Base-by-base conservation (phyloP, 1,284 basidiomycete species). In the Volvariella surrecta region DNA sequence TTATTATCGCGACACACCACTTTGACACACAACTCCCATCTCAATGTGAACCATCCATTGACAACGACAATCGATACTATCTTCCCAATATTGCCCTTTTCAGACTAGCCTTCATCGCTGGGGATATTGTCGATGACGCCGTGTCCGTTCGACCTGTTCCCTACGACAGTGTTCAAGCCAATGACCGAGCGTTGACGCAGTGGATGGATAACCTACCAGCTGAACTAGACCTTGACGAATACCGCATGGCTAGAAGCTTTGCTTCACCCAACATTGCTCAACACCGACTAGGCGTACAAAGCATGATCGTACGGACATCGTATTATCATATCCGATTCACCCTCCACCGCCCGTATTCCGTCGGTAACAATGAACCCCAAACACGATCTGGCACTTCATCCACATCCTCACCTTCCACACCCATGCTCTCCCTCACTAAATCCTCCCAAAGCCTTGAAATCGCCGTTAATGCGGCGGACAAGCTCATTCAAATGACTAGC, bases 311-410 rank as follows among this genome's bases (percentile, higher is more conserved):
- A 50, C 76, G 82, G 45, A 77, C 77, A 8, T 78, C 79, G 41
- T 85, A 78, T 59, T 76, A 82, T 54, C 84, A 88, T 59, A 84
- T 88, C 52, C 81, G 85, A 38, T 87, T 89, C 58, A 83, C 82
- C 19, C 73, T 89, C 39, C 86, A 89, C 56, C 70, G 86, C 15
- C 86, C 85, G 4, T 87, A 83, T 54, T 80, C 79, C n/a, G 73
- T 66, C 48, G 58, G 61, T 50, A 54, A 45, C 51, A 54, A 53
- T 31, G 9, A 9, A 15, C n/a, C n/a, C n/a, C n/a, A n/a, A n/a
- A n/a, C n/a, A n/a, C n/a, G n/a, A n/a, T n/a, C n/a, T n/a, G n/a
- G n/a, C n/a, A 55, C 50, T 40, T 43, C 57, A 24, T 49, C 49
- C n/a, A 17, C 52, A 16, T 40, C 48, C 48, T 51, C 50, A 24